Base-by-base conservation (phyloP, 352 stramenopile genomes). In the Phytophthora niederhauseri region DNA sequence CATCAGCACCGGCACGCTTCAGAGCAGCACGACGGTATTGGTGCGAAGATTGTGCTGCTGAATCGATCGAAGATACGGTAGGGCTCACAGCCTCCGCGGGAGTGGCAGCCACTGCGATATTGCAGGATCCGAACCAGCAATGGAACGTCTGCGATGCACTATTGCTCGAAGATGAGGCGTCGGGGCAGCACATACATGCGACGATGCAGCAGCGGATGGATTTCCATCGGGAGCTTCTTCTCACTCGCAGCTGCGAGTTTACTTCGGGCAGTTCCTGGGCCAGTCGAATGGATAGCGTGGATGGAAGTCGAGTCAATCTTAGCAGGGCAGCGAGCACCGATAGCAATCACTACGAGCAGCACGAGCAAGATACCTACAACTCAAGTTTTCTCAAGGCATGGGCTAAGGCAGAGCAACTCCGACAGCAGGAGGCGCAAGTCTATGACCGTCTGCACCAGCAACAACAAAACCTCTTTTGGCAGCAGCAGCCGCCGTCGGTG, bases 151-250 rank as follows among this genome's bases (percentile, higher is more conserved):
- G 34, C 54, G 61, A 66, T 19, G 61, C 61, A 36, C 48, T 61
- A 4, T n/a, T 66, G 28, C 54, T 61, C 2, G 48, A 66, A n/a
- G 48, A 52, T 12, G 46, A 59, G 5, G 19, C 28, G n/a, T 34
- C 28, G 24, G 49, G 60, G 51, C 59, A 69, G 26, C 60, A 57
- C 5, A 73, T 73, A 49, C 66, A 73, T 26, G 49, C 15, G 49
- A 63, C 66, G 6, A 73, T 73, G 66, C 61, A 73, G 24, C 66
- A 73, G 17, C 36, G 66, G 11, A 73, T 73, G 66, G 61, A 73
- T 66, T 73, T 73, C 48, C 66, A 73, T 50, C 66, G 66, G 8
- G 66, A 73, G 41, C 41, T 73, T 12, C n/a, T 73, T 43, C 61
- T 70, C 24, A 73, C 66, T 20, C 61, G 57, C 20, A 75, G 68